These are phyloP conservation scores for Phytophthora niederhauseri DNA, from an alignment of 352 stramenopile genomes.

Conservation along the genomic window DNA sequence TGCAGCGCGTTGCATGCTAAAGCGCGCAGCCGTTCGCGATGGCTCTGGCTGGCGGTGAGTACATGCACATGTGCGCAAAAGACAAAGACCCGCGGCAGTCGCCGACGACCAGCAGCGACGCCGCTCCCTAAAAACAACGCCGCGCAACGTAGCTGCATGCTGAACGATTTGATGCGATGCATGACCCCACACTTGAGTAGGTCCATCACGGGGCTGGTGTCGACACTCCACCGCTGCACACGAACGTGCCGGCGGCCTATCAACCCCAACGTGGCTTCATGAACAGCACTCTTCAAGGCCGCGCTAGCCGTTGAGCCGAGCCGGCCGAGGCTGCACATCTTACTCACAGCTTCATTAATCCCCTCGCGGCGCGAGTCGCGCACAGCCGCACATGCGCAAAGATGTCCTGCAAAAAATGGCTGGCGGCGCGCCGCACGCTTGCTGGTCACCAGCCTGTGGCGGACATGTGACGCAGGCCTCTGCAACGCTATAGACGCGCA, in stretches of 20 bases:
- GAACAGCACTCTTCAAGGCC: background rate
- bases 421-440: slow-evolving; percentile 2
- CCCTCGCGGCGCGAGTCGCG: slow-evolving; percentile 6
- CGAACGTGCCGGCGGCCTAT: background rate
- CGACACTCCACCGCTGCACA: background rate
- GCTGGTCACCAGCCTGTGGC: slow-evolving; percentile 4
- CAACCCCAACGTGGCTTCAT: background rate
- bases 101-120: background rate
- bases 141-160: background rate
- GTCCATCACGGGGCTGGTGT: slow-evolving; percentile 1
- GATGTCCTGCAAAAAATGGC: slow-evolving; percentile 15
- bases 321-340: slow-evolving; percentile 6
- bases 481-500: slow-evolving; percentile 17
- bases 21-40: background rate
- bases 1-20: background rate
- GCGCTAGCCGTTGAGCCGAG: background rate
- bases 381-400: slow-evolving; percentile 20
- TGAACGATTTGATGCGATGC: slow-evolving; percentile 4
- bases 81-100: background rate
- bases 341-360: slow-evolving; percentile 15
- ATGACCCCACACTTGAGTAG: background rate
- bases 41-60: background rate
- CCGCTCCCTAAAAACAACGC: background rate
- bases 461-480: background rate
- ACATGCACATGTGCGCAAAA: background rate